Percentiles rank a stretch among this genome's conserved stretches.
phyloP scores from a whole-genome alignment of 1,139 yeast species.

The Yamadazyma mexicana region DNA sequence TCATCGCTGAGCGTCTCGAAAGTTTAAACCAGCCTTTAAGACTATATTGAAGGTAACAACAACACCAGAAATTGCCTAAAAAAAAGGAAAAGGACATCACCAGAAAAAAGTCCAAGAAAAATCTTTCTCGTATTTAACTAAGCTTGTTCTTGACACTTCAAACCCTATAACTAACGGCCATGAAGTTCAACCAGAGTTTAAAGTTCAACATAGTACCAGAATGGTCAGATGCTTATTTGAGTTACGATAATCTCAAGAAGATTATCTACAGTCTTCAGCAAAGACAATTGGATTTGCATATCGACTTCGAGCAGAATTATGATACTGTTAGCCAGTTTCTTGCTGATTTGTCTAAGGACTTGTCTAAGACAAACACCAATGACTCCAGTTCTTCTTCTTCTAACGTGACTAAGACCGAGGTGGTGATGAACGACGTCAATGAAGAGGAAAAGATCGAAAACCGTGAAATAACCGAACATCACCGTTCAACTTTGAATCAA shows the following conservation, averaged over 20 bases:
- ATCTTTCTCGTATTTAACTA: neutral
- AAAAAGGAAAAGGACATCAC: no score
- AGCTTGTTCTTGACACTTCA: slow-evolving; percentile 1
- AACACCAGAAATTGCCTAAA: no score
- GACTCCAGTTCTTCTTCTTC: slow-evolving; percentile 6
- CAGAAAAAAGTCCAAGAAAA: no score
- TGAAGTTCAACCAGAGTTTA: slow-evolving; percentile 75
- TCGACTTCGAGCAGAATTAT: slow-evolving; percentile 19
- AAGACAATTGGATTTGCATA: slow-evolving; percentile 29
- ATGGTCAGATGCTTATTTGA: slow-evolving; percentile 69
- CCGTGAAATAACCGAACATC: neutral
- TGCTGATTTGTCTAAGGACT: slow-evolving; percentile 13
- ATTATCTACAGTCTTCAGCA: slow-evolving; percentile 51
- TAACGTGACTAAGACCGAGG: slow-evolving; percentile 9
- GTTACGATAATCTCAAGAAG: slow-evolving; percentile 65
- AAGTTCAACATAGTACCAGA: slow-evolving; percentile 83
- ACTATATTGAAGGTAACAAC: no score
- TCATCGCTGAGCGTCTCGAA: neutral
- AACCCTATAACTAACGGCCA: slow-evolving; percentile 18
- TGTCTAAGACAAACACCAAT: slow-evolving; percentile 8
- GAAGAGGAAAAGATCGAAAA: slow-evolving; percentile 6
- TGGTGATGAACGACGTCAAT: slow-evolving; percentile 4
- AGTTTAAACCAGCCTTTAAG: neutral
- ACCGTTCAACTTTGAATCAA: neutral
- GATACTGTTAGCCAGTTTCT: slow-evolving; percentile 30